A percentile compares a stretch with the other conserved stretches of the same genome.
Evolutionary conservation across 2,329 filamentous ascomycete genomes (phyloP).

Genomic region (Talaromyces pinophilus): DNA sequence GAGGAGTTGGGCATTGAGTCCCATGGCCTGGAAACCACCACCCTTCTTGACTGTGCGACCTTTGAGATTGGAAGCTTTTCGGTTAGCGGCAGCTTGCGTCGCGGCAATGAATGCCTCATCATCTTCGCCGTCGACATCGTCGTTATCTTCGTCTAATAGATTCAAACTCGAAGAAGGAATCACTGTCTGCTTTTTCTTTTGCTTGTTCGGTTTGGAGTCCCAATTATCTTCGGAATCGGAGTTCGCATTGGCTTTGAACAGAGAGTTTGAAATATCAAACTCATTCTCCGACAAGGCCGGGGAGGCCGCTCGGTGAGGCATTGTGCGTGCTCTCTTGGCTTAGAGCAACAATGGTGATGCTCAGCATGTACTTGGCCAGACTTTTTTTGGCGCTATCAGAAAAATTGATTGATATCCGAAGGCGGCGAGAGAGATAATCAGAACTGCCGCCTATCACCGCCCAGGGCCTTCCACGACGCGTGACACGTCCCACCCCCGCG

Average conservation of each 20-base stretch:
- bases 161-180: constrained; percentile 43
- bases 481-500: constrained; percentile 36
- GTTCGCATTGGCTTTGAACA: constrained; percentile 61
- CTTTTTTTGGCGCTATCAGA: constrained; percentile 25
- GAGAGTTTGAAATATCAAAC: constrained; percentile 79
- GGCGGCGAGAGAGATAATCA: constrained; percentile 33
- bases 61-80: constrained; percentile 79
- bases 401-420: constrained; percentile 30
- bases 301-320: constrained; percentile 73
- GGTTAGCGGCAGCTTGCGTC: constrained; percentile 81
- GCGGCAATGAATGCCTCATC: constrained; percentile 92
- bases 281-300: constrained; percentile 86
- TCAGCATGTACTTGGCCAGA: not conserved
- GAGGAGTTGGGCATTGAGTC: constrained; percentile 76
- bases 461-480: constrained; percentile 41
- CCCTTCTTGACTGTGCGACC: constrained; percentile 89
- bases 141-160: constrained; percentile 58
- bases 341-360: not conserved
- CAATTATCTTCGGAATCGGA: constrained; percentile 48
- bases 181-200: constrained; percentile 39
- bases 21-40: constrained; percentile 95
- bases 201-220: constrained; percentile 55
- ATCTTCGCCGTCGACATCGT: constrained; percentile 46
- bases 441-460: constrained; percentile 20
- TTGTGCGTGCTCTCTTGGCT: constrained; percentile 40